Conservation (phyloP, 768 basidiomycete genomes). For the Lentinula edodes region DNA sequence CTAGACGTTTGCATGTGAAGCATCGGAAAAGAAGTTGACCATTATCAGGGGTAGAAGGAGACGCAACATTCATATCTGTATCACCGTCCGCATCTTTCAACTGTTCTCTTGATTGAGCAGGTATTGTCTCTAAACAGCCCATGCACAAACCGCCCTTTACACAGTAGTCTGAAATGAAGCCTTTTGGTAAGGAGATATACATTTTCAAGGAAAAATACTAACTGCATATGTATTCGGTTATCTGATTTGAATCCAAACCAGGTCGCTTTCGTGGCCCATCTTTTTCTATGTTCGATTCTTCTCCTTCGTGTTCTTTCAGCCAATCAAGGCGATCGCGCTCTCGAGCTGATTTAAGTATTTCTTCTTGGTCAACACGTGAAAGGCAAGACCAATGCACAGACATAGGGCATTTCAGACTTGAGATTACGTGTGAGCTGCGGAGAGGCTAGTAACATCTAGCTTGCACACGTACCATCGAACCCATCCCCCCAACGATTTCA, state of each 20-base stretch:
- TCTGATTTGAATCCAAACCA: constrained; percentile 46
- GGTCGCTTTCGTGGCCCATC: constrained; percentile 38
- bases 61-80: constrained; percentile 20
- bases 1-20: constrained; percentile 72
- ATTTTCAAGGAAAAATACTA: constrained; percentile 8
- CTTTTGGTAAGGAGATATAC: not conserved
- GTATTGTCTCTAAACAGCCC: constrained; percentile 56
- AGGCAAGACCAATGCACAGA: constrained; percentile 76
- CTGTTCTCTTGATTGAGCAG: constrained; percentile 20
- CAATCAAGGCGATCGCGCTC: constrained; percentile 42
- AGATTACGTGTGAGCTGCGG: constrained; percentile 10
- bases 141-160: constrained; percentile 76
- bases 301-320: constrained; percentile 21
- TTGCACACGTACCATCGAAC: constrained; percentile 60
- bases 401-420: constrained; percentile 73
- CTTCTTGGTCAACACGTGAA: constrained; percentile 57
- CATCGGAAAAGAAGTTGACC: constrained; percentile 71
- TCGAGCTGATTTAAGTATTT: constrained; percentile 63
- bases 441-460: not conserved
- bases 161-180: constrained; percentile 39
- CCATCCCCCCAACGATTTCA: constrained; percentile 68
- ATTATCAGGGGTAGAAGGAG: constrained; percentile 14
- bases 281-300: constrained; percentile 13
- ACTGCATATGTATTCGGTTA: constrained; percentile 77
- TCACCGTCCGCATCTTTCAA: constrained; percentile 21